A percentile compares a stretch with the other conserved stretches of the same genome.
phyloP scores from a whole-genome alignment of 208 protist species.

The Leptomonas pyrrhocoris region DNA sequence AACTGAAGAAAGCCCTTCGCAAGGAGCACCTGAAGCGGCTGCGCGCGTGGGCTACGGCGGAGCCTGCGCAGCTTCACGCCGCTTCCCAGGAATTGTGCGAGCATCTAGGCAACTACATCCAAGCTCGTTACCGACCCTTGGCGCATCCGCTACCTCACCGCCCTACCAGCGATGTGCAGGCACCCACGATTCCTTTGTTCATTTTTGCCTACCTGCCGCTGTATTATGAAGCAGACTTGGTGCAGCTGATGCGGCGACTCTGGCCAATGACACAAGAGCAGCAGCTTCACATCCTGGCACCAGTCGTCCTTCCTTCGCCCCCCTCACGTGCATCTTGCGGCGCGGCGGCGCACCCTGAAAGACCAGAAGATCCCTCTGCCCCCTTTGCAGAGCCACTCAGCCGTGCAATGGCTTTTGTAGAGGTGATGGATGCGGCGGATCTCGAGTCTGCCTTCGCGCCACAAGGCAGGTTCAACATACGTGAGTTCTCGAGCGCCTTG shows the following conservation, averaged over 20 bases:
- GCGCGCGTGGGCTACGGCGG: constrained; percentile 40
- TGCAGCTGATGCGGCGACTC: constrained; percentile 58
- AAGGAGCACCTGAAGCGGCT: constrained; percentile 43
- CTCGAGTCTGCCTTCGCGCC: constrained; percentile 42
- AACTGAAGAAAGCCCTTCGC: constrained; percentile 43
- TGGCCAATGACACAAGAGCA: constrained; percentile 31
- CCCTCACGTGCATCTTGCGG: neutral
- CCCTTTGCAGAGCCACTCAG: constrained; percentile 8
- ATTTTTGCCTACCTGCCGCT: constrained; percentile 73
- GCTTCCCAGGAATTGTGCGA: constrained; percentile 53
- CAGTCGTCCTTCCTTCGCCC: constrained; percentile 30
- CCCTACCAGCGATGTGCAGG: too few species aligned
- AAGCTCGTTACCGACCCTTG: constrained; percentile 6
- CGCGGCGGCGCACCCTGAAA: neutral
- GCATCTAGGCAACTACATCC: constrained; percentile 46
- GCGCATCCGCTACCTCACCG: neutral
- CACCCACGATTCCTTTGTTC: constrained; percentile 31
- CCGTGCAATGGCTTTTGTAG: constrained; percentile 70
- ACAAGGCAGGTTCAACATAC: constrained; percentile 46
- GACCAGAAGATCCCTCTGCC: too few species aligned
- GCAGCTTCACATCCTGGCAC: constrained; percentile 34
- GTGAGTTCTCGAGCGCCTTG: constrained; percentile 41
- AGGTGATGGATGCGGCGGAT: constrained; percentile 58
- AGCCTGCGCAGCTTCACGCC: constrained; percentile 28
- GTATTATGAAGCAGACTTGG: constrained; percentile 76